These are phyloP conservation scores for Magnaporthiopsis rhizophila DNA, from an alignment of 2,329 filamentous ascomycete genomes.

Conservation along the genomic window DNA sequence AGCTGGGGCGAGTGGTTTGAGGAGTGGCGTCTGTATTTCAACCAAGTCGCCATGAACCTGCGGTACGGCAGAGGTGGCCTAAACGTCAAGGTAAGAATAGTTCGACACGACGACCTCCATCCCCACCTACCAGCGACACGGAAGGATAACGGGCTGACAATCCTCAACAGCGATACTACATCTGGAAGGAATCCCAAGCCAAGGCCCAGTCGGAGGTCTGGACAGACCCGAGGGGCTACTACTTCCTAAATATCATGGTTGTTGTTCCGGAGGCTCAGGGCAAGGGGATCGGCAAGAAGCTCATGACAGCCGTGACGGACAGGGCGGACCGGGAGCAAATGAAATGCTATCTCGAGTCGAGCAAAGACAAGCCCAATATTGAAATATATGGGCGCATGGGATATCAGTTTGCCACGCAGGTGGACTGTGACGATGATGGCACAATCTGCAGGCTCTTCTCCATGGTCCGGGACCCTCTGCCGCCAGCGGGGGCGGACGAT, in stretches of 20 bases:
- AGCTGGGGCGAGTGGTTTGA: constrained; percentile 57
- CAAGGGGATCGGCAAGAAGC: constrained; percentile 54
- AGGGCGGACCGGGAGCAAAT: constrained; percentile 56
- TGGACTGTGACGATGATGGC: constrained; percentile 58
- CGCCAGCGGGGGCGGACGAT: not conserved
- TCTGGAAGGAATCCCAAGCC: constrained; percentile 62
- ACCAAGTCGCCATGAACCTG: constrained; percentile 60
- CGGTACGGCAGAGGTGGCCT: constrained; percentile 62
- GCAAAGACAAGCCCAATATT: constrained; percentile 59
- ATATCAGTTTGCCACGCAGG: constrained; percentile 55
- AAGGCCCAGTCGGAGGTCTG: constrained; percentile 54
- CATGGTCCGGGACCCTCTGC: constrained; percentile 35
- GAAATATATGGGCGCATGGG: constrained; percentile 64
- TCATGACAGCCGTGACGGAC: constrained; percentile 56
- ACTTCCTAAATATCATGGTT: constrained; percentile 70
- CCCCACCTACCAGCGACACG: not conserved
- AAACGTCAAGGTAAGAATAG: constrained; percentile 42
- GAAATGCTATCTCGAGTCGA: constrained; percentile 64
- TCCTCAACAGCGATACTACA: constrained; percentile 49
- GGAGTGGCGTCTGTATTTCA: constrained; percentile 56
- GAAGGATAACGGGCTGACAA: not conserved
- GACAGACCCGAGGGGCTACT: constrained; percentile 60
- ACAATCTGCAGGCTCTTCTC: constrained; percentile 44
- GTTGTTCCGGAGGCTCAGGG: constrained; percentile 59
- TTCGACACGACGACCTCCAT: not conserved